Evolutionary conservation across 441 rosid genomes (phyloP).

Genomic region (Francoa sonchifolia): DNA sequence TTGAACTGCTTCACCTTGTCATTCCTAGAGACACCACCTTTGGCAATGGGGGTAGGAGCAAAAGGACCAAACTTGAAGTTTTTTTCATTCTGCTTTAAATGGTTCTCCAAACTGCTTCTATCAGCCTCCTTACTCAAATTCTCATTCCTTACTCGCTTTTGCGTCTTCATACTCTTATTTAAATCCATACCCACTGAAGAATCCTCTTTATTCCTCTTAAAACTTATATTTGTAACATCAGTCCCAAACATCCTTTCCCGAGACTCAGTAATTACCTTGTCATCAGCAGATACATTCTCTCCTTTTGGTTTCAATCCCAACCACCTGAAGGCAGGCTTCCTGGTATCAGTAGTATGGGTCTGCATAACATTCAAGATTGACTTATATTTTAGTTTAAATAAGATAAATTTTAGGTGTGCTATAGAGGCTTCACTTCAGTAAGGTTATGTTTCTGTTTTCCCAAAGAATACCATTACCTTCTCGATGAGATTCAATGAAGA

Average conservation of each 20-base stretch:
- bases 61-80: constrained; percentile 76
- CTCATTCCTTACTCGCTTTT: background rate
- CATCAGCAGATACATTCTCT: constrained; percentile 19
- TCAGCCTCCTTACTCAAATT: constrained; percentile 12
- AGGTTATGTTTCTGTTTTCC: too few species aligned
- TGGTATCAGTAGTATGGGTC: constrained; percentile 63
- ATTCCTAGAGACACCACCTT: constrained; percentile 16
- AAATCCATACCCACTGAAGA: background rate
- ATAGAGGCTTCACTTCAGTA: too few species aligned
- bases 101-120: constrained; percentile 25
- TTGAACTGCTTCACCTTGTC: constrained; percentile 18
- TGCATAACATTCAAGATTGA: constrained; percentile 19
- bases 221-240: constrained; percentile 30
- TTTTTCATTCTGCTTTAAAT: constrained; percentile 25
- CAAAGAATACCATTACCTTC: too few species aligned
- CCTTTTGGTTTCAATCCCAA: constrained; percentile 41
- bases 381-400: too few species aligned
- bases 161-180: background rate
- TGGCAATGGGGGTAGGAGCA: constrained; percentile 34
- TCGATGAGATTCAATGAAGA: constrained; percentile 82
- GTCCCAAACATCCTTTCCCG: constrained; percentile 67
- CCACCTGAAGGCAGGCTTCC: constrained; percentile 95
- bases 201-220: background rate
- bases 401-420: too few species aligned
- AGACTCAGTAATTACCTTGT: constrained; percentile 22